A percentile compares a stretch with the other conserved stretches of the same genome.
Evolutionary conservation across 805 yeast genomes (phyloP).

Genomic region (Naumovozyma dairenensis): DNA sequence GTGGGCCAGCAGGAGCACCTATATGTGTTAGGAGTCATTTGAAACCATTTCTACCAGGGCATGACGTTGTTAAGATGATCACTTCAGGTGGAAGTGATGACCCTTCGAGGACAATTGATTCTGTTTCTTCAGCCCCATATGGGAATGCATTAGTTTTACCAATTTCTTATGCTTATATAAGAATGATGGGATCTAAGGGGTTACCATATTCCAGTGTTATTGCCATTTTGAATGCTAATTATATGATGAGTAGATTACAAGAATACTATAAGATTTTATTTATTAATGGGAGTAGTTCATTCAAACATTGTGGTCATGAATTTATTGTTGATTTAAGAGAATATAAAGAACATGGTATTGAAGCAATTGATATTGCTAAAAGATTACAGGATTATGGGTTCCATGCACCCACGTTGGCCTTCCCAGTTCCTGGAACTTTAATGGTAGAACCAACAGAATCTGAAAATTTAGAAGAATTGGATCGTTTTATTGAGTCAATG

Average conservation of each 20-base stretch:
- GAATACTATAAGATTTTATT: constrained; percentile 69
- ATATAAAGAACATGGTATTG: constrained; percentile 68
- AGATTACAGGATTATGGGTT: constrained; percentile 96
- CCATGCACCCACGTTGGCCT: constrained; percentile 98
- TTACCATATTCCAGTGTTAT: constrained; percentile 79
- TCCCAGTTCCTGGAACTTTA: constrained; percentile 95
- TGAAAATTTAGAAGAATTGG: constrained; percentile 78
- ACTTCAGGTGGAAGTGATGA: constrained; percentile 33
- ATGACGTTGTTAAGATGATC: constrained; percentile 44
- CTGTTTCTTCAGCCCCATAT: constrained; percentile 89
- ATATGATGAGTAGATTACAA: constrained; percentile 75
- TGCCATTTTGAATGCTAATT: constrained; percentile 92
- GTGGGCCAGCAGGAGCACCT: constrained; percentile 99
- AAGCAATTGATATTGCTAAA: constrained; percentile 94
- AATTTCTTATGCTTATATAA: constrained; percentile 89
- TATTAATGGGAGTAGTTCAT: constrained; percentile 34
- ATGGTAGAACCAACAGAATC: constrained; percentile 99
- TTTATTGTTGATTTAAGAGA: constrained; percentile 86
- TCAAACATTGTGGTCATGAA: constrained; percentile 89
- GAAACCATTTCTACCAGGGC: constrained; percentile 73
- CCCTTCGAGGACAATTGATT: constrained; percentile 42
- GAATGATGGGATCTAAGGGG: constrained; percentile 81
- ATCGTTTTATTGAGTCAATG: constrained; percentile 83
- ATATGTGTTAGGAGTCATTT: constrained; percentile 84
- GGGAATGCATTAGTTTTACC: constrained; percentile 93